These are phyloP conservation scores for Tolypocladium inflatum DNA, from an alignment of 2,329 filamentous ascomycete species.

Conservation along the genomic window DNA sequence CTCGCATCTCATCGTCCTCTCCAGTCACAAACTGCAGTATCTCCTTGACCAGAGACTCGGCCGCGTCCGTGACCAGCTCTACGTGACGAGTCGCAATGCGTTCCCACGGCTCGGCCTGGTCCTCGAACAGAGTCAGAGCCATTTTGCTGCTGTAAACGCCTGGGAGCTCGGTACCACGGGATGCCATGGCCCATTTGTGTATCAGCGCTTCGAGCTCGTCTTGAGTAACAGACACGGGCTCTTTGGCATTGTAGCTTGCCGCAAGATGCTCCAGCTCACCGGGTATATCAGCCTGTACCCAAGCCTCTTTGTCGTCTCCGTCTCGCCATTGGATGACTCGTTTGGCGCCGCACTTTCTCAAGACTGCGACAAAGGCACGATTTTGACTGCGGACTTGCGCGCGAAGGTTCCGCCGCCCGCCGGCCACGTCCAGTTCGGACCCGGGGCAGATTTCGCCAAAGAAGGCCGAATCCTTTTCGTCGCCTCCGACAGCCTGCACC, in stretches of 20 bases:
- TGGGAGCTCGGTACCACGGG: slow-evolving; percentile 40
- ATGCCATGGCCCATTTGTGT: slow-evolving; percentile 8
- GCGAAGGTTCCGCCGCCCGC: not conserved
- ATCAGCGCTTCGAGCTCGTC: slow-evolving; percentile 8
- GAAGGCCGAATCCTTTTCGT: not conserved
- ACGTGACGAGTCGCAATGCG: slow-evolving; percentile 21
- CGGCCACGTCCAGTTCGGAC: not conserved
- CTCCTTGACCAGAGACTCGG: slow-evolving; percentile 4
- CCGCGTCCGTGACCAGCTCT: not conserved
- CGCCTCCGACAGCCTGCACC: not conserved
- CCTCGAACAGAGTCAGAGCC: slow-evolving; percentile 47
- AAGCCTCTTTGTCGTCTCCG: not conserved
- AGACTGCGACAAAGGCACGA: not conserved
- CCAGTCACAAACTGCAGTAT: not conserved
- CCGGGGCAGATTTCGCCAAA: not conserved
- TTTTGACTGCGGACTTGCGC: not conserved
- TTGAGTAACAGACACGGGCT: not conserved
- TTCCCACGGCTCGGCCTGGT: slow-evolving; percentile 48
- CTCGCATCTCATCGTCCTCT: not conserved
- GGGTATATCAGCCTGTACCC: not conserved
- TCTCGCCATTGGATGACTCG: not conserved
- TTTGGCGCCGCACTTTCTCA: not conserved
- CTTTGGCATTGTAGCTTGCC: not conserved
- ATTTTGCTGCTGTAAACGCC: slow-evolving; percentile 52
- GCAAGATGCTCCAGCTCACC: not conserved